These are phyloP conservation scores for Fusarium falciforme DNA, from an alignment of 2,329 filamentous ascomycete species.

Conservation along the genomic window DNA sequence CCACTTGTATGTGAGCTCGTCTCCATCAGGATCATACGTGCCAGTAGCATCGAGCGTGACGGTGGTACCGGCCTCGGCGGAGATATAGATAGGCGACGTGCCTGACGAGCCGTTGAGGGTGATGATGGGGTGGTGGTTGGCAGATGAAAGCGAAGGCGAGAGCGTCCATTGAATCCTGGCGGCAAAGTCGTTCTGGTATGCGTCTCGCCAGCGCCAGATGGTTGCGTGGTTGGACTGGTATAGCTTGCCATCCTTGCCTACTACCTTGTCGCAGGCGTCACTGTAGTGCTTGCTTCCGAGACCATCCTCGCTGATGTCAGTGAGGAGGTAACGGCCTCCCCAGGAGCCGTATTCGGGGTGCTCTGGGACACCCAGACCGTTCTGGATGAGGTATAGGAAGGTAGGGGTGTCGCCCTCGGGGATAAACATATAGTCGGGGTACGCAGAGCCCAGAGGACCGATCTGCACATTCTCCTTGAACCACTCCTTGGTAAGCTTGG, in stretches of 20 bases:
- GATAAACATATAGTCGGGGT: conserved; percentile 62
- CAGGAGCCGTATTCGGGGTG: conserved; percentile 60
- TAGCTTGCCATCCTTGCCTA: conserved; percentile 42
- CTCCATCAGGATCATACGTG: conserved; percentile 59
- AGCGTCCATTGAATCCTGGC: conserved; percentile 55
- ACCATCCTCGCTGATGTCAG: conserved; percentile 44
- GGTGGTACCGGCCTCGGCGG: conserved; percentile 52
- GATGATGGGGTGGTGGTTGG: conserved; percentile 60
- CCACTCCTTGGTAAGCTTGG: conserved; percentile 62
- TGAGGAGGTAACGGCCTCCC: conserved; percentile 59
- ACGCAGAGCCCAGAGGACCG: conserved; percentile 54
- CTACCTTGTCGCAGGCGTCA: conserved; percentile 44
- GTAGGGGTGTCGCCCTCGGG: conserved; percentile 65
- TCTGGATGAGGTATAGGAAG: conserved; percentile 55
- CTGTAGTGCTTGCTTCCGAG: conserved; percentile 41
- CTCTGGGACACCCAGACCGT: conserved; percentile 55
- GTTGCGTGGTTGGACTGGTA: conserved; percentile 48
- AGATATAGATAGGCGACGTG: conserved; percentile 50
- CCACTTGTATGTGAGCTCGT: conserved; percentile 59
- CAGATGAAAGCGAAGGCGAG: conserved; percentile 42
- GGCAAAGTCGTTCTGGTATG: conserved; percentile 57
- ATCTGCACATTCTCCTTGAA: conserved; percentile 65
- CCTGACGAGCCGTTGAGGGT: conserved; percentile 54
- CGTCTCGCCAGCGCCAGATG: conserved; percentile 56
- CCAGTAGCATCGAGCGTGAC: conserved; percentile 57